Conservation (phyloP, 352 stramenopile genomes). For the Pythium oligandrum region DNA sequence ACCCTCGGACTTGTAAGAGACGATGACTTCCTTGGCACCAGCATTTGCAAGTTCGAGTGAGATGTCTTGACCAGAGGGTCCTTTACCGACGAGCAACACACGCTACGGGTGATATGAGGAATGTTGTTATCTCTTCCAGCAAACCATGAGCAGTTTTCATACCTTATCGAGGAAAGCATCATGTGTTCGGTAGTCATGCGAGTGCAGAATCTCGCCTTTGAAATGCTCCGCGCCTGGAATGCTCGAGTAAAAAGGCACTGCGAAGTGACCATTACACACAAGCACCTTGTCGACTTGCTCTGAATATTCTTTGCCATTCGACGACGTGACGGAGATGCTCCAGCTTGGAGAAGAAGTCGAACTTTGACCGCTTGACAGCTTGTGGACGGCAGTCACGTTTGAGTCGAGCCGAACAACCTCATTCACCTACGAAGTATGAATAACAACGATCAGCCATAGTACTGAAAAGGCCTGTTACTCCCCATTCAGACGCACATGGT, state of each 20-base stretch:
- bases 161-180: conserved; percentile 20
- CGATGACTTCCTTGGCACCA: conserved; percentile 44
- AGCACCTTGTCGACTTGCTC: conserved; percentile 71
- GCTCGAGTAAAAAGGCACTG: conserved; percentile 33
- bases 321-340: conserved; percentile 34
- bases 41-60: conserved; percentile 54
- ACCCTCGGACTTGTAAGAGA: conserved; percentile 26
- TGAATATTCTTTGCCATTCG: conserved; percentile 39
- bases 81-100: conserved; percentile 61
- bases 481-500: conserved; percentile 9
- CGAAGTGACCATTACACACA: conserved; percentile 79
- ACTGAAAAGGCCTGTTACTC: background rate
- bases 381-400: conserved; percentile 43
- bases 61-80: conserved; percentile 74
- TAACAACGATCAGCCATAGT: background rate
- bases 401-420: conserved; percentile 45
- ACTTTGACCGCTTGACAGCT: conserved; percentile 11
- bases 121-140: background rate
- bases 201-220: conserved; percentile 22
- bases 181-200: conserved; percentile 26
- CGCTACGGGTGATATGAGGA: conserved; percentile 17
- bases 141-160: background rate
- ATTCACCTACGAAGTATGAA: conserved; percentile 22
- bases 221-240: conserved; percentile 56
- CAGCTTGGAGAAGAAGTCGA: conserved; percentile 10